Evolutionary conservation across 75 land plant species (phyloP).

Genomic region (Chamaecyparis obtusa): DNA sequence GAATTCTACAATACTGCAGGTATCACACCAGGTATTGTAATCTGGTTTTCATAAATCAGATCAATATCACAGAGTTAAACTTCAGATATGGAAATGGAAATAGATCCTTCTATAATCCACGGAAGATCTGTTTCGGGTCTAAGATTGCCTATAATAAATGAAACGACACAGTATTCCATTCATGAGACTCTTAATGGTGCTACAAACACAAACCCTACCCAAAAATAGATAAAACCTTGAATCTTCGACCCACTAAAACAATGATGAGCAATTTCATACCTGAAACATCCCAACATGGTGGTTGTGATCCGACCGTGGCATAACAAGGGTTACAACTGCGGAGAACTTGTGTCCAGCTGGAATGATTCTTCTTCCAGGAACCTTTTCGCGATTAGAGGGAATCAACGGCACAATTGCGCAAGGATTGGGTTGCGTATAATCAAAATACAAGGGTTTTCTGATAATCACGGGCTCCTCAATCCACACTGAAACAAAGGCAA

Average conservation of each 20-base stretch:
- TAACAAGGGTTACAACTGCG: constrained; percentile 49
- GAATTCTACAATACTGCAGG: too few species aligned
- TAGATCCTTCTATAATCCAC: too few species aligned
- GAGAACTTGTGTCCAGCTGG: constrained; percentile 58
- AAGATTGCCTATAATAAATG: too few species aligned
- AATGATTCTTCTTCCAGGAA: constrained; percentile 15
- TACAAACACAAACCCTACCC: too few species aligned
- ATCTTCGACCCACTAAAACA: neutral
- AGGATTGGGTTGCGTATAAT: constrained; percentile 65
- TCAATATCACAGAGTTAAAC: too few species aligned
- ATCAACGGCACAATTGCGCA: constrained; percentile 43
- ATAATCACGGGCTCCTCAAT: constrained; percentile 68
- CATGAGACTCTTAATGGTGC: too few species aligned
- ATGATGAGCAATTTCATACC: constrained; percentile 28
- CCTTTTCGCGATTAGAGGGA: neutral
- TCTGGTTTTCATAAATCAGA: too few species aligned
- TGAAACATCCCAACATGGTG: constrained; percentile 82
- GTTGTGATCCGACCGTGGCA: constrained; percentile 91
- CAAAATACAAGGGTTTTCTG: constrained; percentile 56
- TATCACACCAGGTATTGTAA: too few species aligned
- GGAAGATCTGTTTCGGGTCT: too few species aligned
- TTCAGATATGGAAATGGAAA: neutral
- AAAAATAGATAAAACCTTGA: too few species aligned
- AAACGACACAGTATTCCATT: too few species aligned
- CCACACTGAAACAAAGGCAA: constrained; percentile 42